These are phyloP conservation scores for Metroxylon sagu DNA, from an alignment of 176 grass and related monocot genomes.

Conservation along the genomic window DNA sequence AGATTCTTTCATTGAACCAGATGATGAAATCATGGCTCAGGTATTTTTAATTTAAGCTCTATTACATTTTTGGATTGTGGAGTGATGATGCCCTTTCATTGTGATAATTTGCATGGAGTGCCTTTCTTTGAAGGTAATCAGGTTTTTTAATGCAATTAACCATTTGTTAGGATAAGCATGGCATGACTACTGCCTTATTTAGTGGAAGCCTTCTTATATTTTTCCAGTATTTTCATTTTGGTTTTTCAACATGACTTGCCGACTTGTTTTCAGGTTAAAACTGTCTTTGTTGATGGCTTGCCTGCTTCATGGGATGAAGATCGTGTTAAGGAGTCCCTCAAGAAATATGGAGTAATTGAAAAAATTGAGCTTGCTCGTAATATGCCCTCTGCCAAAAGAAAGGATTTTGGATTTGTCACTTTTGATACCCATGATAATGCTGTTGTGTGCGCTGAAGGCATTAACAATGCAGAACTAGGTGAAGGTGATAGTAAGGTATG, in stretches of 20 bases:
- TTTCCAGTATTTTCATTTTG: constrained; percentile 11
- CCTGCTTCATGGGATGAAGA: constrained; percentile 83
- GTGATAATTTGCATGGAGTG: too few species aligned
- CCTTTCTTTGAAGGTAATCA: too few species aligned
- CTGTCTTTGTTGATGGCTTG: constrained; percentile 89
- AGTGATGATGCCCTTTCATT: too few species aligned
- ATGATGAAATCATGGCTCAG: constrained; percentile 93
- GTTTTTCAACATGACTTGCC: background rate
- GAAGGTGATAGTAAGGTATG: constrained; percentile 69
- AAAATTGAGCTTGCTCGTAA: constrained; percentile 90
- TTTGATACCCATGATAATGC: constrained; percentile 90
- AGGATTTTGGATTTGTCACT: constrained; percentile 97
- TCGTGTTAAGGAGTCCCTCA: constrained; percentile 72
- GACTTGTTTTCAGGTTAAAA: constrained; percentile 53
- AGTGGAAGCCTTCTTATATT: too few species aligned
- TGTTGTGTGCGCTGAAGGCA: constrained; percentile 68
- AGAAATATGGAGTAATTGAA: constrained; percentile 80
- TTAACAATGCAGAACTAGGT: constrained; percentile 51
- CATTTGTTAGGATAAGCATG: too few species aligned
- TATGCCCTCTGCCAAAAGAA: constrained; percentile 91
- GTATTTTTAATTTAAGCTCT: constrained; percentile 19
- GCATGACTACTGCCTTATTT: too few species aligned
- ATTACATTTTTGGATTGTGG: background rate
- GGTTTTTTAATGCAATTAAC: too few species aligned
- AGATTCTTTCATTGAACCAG: constrained; percentile 69